Base-by-base conservation (phyloP, 2,329 filamentous ascomycete genomes). In the Penicillium thymicola region DNA sequence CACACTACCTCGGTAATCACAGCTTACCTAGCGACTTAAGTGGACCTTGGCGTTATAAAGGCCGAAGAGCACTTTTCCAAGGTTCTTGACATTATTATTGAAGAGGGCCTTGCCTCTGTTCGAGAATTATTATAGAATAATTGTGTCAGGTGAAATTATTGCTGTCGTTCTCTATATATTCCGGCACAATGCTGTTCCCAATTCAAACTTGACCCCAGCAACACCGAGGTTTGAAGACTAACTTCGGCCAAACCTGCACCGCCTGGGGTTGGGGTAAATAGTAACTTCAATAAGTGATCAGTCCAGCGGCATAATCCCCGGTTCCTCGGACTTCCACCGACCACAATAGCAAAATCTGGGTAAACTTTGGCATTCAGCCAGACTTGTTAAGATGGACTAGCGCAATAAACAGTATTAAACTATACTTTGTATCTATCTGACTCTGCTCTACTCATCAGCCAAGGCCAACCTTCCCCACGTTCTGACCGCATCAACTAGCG, bases 301-400 rank as follows among this genome's bases (percentile, higher is more conserved):
- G 16, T 21, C 14, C 8, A 40, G 8, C 51, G 55, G 58, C 25
- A 47, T 55, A 25, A 21, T 51, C 30, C 11, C 55, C 51, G 55
- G 44, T 5, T 21, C 4, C 13, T 62, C 60, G 60, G 60, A 61
- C 46, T 57, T 54, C 3, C 10, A 51, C 60, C 60, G 60, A 57
- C 18, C 4, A 27, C 5, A 44, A 11, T 13, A 54, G 4, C 11
- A 32, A 21, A 3, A 21, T 2, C 21, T 43, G 37, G 25, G 4
- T 27, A 47, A 34, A 21, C 3, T 30, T 47, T 27, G 16, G 11
- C 10, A 8, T 16, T 44, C 30, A 34, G 37, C 18, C 18, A 51
- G 21, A 23, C 28, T 40, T 18, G 28, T 32, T 13, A 36, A 10
- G 11, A 23, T 16, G 5, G n/a, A 32, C 13, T 18, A 28, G 40